A percentile compares a stretch with the other conserved stretches of the same genome.
These are phyloP conservation scores for Nemania abortiva DNA, from an alignment of 2,329 filamentous ascomycete species.

Conservation along the genomic window DNA sequence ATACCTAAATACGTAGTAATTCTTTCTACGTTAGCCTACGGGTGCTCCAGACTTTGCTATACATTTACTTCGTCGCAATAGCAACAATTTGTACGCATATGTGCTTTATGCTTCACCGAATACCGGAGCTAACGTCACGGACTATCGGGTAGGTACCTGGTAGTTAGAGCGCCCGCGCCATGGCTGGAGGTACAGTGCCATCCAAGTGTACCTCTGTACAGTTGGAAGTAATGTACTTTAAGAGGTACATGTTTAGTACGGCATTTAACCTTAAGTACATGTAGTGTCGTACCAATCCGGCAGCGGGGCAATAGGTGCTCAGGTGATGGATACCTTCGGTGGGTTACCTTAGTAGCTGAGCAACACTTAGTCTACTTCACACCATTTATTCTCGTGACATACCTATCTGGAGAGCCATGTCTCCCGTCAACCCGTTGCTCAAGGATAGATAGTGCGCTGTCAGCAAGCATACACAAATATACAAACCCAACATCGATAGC, in stretches of 20 bases:
- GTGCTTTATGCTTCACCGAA: too few species aligned
- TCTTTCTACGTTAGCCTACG: too few species aligned
- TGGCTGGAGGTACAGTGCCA: not conserved
- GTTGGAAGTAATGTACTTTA: too few species aligned
- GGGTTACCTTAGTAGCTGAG: too few species aligned
- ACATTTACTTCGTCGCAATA: too few species aligned
- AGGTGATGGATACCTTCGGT: not conserved
- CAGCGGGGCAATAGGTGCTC: not conserved
- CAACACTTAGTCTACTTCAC: not conserved
- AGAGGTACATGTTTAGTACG: too few species aligned
- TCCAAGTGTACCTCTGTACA: too few species aligned
- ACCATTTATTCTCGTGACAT: conserved; percentile 5
- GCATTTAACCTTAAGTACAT: too few species aligned
- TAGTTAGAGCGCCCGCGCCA: not conserved
- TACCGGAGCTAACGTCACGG: not conserved
- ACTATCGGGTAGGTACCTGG: too few species aligned
- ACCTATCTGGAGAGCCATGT: conserved; percentile 20
- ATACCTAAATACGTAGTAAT: too few species aligned
- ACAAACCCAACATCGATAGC: not conserved
- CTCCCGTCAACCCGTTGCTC: not conserved
- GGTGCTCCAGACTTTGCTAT: too few species aligned
- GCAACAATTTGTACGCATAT: too few species aligned
- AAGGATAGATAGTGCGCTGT: not conserved
- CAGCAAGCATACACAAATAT: conserved; percentile 8
- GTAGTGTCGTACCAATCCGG: not conserved